Evolutionary conservation across 495 filamentous ascomycete genomes (phyloP), one percentile per base, ranked within the genome.

Genomic region (Aspergillus carlsbadensis): DNA sequence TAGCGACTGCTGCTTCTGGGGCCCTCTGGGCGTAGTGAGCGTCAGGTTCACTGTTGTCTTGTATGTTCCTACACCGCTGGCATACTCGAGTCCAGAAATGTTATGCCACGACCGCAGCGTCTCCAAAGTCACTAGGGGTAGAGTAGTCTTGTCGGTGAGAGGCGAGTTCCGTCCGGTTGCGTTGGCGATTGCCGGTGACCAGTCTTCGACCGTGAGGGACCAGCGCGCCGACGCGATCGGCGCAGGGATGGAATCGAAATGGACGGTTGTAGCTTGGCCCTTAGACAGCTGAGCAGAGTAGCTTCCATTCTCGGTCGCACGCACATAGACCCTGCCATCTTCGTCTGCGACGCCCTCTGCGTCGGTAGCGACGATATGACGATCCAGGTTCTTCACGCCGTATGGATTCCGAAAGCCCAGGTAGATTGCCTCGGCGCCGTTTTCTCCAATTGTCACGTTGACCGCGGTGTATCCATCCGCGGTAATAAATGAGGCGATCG

Each of bases 171-270:
- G 45, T 18, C 45, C 22, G 10, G 45, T 49, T 33, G 22, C 22
- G 18, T 49, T 49, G 5, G 29, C 45, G 14, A 15, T 17, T 18
- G 13, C 26, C 14, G 45, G 45, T 5, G 45, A 49, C 45, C 45
- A 49, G 45, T 49, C 45, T n/a, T 49, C 45, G 26, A 49, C 45
- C 3, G 45, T 17, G 8, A 49, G 24, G 13, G 24, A 14, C 45
- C 45, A 49, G 10, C 22, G 15, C 4, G 14, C 18, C 10, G 33
- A 24, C 2, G 45, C 15, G 14, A 33, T 49, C 5, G 45, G 41
- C 10, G 10, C 2, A 10, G 41, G 41, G 10, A 44, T 22, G 3
- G 18, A 22, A 44, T 22, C 26, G 26, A 29, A 29, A 4, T 8
- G 26, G 8, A 29, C 26, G 4, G 26, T 8, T 8, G 8, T 8